Evolutionary conservation across 495 filamentous ascomycete species (phyloP).

Genomic region (Aspergillus biplanus): DNA sequence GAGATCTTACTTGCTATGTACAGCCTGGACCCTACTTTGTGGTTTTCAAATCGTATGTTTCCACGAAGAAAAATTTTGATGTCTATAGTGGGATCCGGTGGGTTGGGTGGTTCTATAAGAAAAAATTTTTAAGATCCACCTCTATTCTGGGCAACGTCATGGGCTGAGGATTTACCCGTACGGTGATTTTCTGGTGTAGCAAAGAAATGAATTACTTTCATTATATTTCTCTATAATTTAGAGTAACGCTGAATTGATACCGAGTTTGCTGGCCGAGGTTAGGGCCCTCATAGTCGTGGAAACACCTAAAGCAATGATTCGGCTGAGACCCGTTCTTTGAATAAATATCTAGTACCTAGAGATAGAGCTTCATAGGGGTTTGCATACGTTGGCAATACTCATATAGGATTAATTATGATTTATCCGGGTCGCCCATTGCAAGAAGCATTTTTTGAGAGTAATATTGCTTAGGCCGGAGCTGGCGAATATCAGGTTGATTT

Average conservation of each 20-base stretch:
- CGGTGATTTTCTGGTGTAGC: neutral
- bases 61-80: neutral
- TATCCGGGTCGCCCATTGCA: no score
- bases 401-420: no score
- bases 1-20: neutral
- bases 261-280: neutral
- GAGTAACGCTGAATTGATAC: no score
- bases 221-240: no score
- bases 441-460: no score
- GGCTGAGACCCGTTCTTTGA: no score
- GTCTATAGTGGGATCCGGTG: neutral
- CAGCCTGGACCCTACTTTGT: neutral
- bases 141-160: neutral
- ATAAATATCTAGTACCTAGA: no score
- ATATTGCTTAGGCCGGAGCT: no score
- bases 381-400: no score
- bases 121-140: constrained; percentile 4
- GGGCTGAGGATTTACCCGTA: constrained; percentile 2
- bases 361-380: no score
- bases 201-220: neutral
- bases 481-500: no score
- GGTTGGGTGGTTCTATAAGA: neutral
- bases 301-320: no score
- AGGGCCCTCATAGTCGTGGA: neutral
- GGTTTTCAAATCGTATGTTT: neutral